Percentiles rank a stretch among this genome's conserved stretches.
Conservation (phyloP, 306 rosid species). For the Delonix regia region DNA sequence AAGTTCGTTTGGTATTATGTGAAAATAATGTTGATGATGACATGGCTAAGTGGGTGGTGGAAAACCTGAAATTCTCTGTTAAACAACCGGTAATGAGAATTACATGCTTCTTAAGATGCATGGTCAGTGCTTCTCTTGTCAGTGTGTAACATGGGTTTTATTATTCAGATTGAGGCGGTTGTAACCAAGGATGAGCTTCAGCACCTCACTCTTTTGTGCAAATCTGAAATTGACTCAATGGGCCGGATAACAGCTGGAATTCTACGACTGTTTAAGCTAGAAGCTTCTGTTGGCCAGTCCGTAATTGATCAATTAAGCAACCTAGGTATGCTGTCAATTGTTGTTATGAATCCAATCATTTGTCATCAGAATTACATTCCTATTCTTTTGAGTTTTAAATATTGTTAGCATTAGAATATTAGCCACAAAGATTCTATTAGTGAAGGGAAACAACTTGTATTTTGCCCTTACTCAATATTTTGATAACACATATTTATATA, state of each 20-base stretch:
- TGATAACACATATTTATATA: no score
- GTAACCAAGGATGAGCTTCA: constrained; percentile 96
- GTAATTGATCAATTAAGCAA: constrained; percentile 80
- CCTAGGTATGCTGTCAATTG: constrained; percentile 62
- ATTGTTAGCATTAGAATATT: constrained; percentile 2
- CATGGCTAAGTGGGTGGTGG: constrained; percentile 74
- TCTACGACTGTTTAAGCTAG: constrained; percentile 81
- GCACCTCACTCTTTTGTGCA: constrained; percentile 80
- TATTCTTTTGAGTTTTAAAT: not conserved
- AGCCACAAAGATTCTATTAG: constrained; percentile 1
- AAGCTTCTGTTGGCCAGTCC: constrained; percentile 85
- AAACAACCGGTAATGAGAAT: constrained; percentile 71
- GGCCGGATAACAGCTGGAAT: constrained; percentile 91
- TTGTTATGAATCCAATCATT: constrained; percentile 15
- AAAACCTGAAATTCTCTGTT: constrained; percentile 81
- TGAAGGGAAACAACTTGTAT: no score
- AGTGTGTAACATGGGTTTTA: constrained; percentile 32
- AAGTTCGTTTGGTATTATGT: constrained; percentile 59
- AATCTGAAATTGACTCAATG: constrained; percentile 92
- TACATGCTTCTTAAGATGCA: constrained; percentile 27
- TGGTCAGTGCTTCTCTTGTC: constrained; percentile 10
- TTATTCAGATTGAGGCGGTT: constrained; percentile 76
- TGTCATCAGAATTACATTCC: constrained; percentile 17
- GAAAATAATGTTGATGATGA: constrained; percentile 65
- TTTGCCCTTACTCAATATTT: no score